phyloP scores from a whole-genome alignment of 495 filamentous ascomycete genomes.

The Neurospora tetraspora region DNA sequence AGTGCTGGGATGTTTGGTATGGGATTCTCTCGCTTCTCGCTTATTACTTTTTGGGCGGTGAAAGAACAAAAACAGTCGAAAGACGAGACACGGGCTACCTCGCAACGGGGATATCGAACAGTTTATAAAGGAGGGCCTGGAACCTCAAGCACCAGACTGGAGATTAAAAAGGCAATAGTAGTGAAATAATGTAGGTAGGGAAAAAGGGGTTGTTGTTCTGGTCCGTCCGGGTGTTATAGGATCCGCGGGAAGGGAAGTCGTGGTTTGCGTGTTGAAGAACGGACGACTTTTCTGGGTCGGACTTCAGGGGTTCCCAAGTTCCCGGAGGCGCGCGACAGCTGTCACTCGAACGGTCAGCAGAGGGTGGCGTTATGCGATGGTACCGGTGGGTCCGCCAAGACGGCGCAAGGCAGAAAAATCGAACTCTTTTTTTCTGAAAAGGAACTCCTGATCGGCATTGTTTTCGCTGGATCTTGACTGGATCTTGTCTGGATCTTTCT shows the following conservation, averaged over 20 bases:
- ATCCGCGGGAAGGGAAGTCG: neutral
- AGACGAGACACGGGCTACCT: neutral
- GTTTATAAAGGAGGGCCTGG: neutral
- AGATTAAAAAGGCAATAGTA: neutral
- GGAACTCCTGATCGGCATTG: neutral
- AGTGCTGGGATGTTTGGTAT: neutral
- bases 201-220: neutral
- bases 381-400: neutral
- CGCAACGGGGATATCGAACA: neutral
- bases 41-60: neutral
- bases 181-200: neutral
- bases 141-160: neutral
- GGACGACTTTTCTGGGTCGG: neutral
- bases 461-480: neutral
- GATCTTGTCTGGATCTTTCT: neutral
- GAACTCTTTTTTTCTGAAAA: neutral
- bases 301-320: neutral
- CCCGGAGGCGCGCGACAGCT: neutral
- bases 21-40: neutral
- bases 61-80: neutral
- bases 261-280: neutral
- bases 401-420: neutral
- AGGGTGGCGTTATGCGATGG: neutral
- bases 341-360: neutral
- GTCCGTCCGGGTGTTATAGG: neutral